These are phyloP conservation scores for Phytophthora idaei DNA, from an alignment of 352 stramenopile species.

Conservation along the genomic window DNA sequence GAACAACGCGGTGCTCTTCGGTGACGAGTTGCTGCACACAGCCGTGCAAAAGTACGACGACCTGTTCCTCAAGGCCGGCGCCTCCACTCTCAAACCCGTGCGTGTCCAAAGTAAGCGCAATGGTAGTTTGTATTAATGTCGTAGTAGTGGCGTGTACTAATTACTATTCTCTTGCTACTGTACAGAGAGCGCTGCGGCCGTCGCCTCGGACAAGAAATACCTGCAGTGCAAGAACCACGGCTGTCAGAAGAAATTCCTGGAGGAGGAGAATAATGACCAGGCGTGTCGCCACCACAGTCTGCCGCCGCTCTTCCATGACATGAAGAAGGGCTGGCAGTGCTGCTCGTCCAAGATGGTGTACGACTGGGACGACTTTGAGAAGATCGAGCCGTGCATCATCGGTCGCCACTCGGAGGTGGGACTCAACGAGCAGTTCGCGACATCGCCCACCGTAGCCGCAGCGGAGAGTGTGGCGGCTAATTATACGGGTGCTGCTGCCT, in stretches of 20 bases:
- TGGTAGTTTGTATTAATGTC: neutral
- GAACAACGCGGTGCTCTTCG: constrained; percentile 50
- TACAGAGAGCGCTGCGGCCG: constrained; percentile 22
- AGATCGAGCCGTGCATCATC: constrained; percentile 77
- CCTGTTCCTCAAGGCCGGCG: constrained; percentile 75
- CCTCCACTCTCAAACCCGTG: constrained; percentile 62
- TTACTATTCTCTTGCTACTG: constrained; percentile 1
- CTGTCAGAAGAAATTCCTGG: constrained; percentile 81
- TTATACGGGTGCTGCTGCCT: constrained; percentile 17
- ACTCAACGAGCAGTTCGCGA: constrained; percentile 75
- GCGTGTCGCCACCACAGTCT: constrained; percentile 81
- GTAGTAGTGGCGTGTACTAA: neutral
- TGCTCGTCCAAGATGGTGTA: constrained; percentile 92
- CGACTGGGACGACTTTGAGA: constrained; percentile 96
- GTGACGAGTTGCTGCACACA: constrained; percentile 79
- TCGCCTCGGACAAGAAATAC: constrained; percentile 41
- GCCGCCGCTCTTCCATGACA: constrained; percentile 90
- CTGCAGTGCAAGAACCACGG: constrained; percentile 90
- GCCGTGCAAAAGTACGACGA: constrained; percentile 88
- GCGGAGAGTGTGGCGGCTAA: constrained; percentile 54
- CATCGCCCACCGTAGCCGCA: constrained; percentile 79
- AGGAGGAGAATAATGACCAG: constrained; percentile 75
- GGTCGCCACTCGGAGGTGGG: constrained; percentile 73
- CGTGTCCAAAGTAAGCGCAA: constrained; percentile 42
- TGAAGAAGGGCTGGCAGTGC: constrained; percentile 92